These are phyloP conservation scores for Penicillium goetzii DNA, from an alignment of 495 filamentous ascomycete species.

Conservation along the genomic window DNA sequence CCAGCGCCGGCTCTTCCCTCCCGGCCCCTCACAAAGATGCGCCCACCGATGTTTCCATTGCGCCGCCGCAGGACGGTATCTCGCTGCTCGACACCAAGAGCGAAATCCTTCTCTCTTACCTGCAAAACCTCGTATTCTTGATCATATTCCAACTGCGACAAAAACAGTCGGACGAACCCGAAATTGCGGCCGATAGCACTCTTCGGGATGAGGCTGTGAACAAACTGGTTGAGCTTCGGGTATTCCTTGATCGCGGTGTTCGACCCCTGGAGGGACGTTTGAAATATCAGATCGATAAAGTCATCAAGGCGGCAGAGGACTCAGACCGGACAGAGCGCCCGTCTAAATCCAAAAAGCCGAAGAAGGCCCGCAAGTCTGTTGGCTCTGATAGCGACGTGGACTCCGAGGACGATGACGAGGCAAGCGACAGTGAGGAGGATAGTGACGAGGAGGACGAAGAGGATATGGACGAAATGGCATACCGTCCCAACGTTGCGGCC, in stretches of 20 bases:
- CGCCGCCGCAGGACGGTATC: conserved; percentile 80
- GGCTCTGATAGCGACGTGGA: conserved; percentile 31
- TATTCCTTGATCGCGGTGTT: conserved; percentile 90
- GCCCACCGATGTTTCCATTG: conserved; percentile 48
- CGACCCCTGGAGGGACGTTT: conserved; percentile 83
- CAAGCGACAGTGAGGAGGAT: conserved; percentile 41
- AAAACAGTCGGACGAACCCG: conserved; percentile 35
- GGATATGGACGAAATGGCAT: conserved; percentile 65
- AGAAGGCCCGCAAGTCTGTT: conserved; percentile 29
- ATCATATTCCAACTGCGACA: conserved; percentile 80
- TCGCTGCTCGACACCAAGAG: conserved; percentile 94
- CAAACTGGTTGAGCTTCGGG: conserved; percentile 80
- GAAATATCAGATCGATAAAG: conserved; percentile 88
- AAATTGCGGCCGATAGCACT: conserved; percentile 31
- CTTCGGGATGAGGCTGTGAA: conserved; percentile 67
- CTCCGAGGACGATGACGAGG: conserved; percentile 35
- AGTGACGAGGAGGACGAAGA: conserved; percentile 42
- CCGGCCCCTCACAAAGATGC: conserved; percentile 50
- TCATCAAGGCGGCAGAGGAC: conserved; percentile 84
- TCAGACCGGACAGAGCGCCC: conserved; percentile 51
- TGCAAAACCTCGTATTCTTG: conserved; percentile 91
- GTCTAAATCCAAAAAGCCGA: conserved; percentile 32
- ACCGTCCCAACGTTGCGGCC: conserved; percentile 66
- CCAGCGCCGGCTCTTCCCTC: conserved; percentile 61
- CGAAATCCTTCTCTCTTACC: conserved; percentile 91